Base-by-base conservation (phyloP, 257 asterid species). In the Buddleja alternifolia region DNA sequence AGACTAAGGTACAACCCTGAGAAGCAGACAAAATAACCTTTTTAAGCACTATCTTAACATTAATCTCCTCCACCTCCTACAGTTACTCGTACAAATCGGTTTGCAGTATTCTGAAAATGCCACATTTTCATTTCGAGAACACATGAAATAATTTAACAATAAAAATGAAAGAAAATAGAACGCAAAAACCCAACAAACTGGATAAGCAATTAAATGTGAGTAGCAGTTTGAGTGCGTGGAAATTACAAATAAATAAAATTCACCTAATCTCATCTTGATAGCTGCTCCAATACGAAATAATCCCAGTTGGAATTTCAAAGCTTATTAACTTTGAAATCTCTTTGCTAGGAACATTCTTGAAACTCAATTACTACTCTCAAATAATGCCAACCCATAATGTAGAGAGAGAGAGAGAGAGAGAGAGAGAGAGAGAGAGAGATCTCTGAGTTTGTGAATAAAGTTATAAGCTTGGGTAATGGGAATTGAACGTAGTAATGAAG, bases 191-290 rank as follows among this genome's bases (percentile, higher is more conserved):
- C 73, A 60, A 41, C 12, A 70, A 23, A 59, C 40, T 36, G n/a
- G 20, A 75, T 15, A 62, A 53, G 64, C 44, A 47, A 64, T 61
- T 56, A 56, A 21, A 40, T 54, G 65, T 14, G 40, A 50, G 46
- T 46, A 11, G 4, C 7, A 54, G 20, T 5, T 3, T 25, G 16
- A 3, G 53, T 19, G 21, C 6, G 17, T 23, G 4, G n/a, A 21
- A 16, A 32, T 21, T 1, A 6, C 19, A 20, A 19, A 40, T 10
- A 36, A 39, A 10, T 19, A 37, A 4, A 70, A 73, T 86, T 77
- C 67, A 86, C 96, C 96, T 37, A 74, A 73, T 71, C 86, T 84
- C 96, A 89, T 89, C 75, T 73, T 78, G 71, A 59, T 69, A 54
- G 65, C 41, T 64, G 50, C 68, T 64, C 57, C 74, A 62, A 55